Evolutionary conservation across 805 yeast genomes (phyloP), one percentile per base, ranked within the genome.

Genomic region (Candida argentea): DNA sequence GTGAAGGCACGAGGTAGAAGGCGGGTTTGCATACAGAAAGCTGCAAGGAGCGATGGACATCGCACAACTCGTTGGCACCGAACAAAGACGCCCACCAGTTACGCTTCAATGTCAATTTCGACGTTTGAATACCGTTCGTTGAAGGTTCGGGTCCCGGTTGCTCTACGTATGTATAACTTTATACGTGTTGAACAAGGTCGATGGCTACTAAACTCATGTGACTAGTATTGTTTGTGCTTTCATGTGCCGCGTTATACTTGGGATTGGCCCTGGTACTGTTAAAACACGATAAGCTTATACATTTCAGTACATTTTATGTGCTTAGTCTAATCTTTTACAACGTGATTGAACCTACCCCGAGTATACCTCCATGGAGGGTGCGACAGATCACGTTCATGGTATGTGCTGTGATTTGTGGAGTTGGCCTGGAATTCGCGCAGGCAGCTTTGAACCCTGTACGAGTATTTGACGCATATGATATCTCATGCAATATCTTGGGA

Each of bases 361-460:
- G 44, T 20, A 16, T 22, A 11, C 22, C 26, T 14, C 7, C 23
- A n/a, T 22, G 28, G 4, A 14, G 24, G 17, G 23, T 29, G 9
- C 15, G 23, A 5, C 16, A 19, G 13, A 39, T 37, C 26, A 43
- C 72, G 0, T 34, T 67, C 6, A 10, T 54, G 0, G 38, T 58
- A 3, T 72, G 79, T 41, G 63, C 72, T 1, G n/a, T 65, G 2
- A 56, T 54, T 3, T 76, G 65, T 0, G 52, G 69, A 9, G 43
- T 72, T 3, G 52, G 55, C 2, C 74, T 74, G 49, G 82, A 74
- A 40, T 50, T 64, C 26, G 30, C 61, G 1, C 82, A 74, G 37
- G 59, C 60, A 11, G 5, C 53, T 11, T 48, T 71, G 3, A 60
- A 69, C 21, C 65, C 74, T 1, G 40, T 35, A 3, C 41, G 82